Conservation (phyloP, 768 basidiomycete genomes). For the Dendrothele bispora region DNA sequence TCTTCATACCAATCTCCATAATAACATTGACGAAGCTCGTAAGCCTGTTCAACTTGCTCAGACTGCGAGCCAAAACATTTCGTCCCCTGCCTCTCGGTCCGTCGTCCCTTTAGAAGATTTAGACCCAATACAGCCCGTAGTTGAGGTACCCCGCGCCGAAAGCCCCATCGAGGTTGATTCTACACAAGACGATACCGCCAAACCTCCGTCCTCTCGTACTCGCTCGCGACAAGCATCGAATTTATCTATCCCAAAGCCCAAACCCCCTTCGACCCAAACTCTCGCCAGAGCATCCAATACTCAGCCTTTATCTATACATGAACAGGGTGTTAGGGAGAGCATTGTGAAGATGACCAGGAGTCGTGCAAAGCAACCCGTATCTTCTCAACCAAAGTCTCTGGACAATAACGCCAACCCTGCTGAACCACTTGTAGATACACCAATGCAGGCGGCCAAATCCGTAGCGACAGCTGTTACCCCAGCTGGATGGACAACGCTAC, state of each 20-base stretch:
- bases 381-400: background rate
- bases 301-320: slow-evolving; percentile 10
- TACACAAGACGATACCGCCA: background rate
- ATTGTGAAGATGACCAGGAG: slow-evolving; percentile 1
- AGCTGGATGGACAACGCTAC: background rate
- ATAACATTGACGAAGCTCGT: background rate
- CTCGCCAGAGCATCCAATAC: background rate
- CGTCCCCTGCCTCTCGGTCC: too few species aligned
- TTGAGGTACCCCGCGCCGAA: slow-evolving; percentile 27
- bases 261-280: slow-evolving; percentile 1
- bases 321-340: background rate
- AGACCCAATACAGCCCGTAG: slow-evolving; percentile 48
- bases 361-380: slow-evolving; percentile 1
- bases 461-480: background rate
- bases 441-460: background rate
- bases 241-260: background rate
- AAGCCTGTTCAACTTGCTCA: background rate
- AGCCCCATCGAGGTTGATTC: slow-evolving; percentile 8
- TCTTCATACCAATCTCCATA: background rate
- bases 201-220: background rate
- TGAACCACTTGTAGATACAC: background rate
- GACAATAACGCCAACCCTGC: background rate
- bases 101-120: slow-evolving; percentile 8
- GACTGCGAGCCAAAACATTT: background rate
- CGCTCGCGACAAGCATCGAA: background rate